These are phyloP conservation scores for Coemansia sp. DNA, from an alignment of 192 early-diverging fungal genomes.

Conservation along the genomic window DNA sequence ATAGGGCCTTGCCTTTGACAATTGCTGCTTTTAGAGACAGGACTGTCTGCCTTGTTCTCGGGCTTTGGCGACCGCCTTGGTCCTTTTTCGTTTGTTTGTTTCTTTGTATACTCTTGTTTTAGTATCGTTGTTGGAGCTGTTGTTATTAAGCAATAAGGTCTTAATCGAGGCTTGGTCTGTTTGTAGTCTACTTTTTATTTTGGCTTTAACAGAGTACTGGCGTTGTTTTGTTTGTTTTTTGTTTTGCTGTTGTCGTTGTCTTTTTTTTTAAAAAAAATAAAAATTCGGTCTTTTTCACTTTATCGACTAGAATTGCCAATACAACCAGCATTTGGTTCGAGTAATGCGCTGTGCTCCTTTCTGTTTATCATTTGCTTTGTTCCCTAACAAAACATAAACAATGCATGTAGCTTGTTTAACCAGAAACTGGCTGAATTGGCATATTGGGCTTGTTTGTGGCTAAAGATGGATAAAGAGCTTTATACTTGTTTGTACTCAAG, in stretches of 20 bases:
- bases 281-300: neutral
- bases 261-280: neutral
- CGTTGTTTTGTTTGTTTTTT: neutral
- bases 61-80: neutral
- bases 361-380: constrained; percentile 1
- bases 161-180: neutral
- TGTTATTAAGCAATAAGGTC: neutral
- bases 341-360: neutral
- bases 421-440: neutral
- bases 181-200: constrained; percentile 1
- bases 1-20: neutral
- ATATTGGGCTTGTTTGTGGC: constrained; percentile 1
- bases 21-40: neutral
- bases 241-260: neutral
- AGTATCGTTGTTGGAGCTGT: neutral
- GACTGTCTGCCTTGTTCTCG: neutral
- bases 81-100: neutral
- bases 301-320: neutral
- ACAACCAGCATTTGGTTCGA: neutral
- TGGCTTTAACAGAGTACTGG: neutral
- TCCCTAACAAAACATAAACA: neutral
- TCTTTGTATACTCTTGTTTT: too few relatives aligned
- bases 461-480: neutral
- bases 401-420: neutral
- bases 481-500: neutral